phyloP scores from a whole-genome alignment of 805 yeast species.

The Lipomyces japonicus region DNA sequence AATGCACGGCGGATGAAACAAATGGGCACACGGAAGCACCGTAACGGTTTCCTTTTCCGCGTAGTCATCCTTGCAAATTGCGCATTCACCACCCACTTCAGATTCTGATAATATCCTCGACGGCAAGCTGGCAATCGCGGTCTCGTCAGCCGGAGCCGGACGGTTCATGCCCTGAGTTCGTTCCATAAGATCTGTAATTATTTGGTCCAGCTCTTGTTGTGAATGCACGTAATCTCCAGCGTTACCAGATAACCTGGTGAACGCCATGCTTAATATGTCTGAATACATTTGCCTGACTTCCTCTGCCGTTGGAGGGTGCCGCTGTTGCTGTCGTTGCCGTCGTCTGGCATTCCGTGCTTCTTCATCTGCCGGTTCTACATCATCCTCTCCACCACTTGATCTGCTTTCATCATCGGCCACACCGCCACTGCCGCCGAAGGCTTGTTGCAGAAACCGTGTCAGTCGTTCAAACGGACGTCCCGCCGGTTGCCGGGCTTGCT shows the following conservation, averaged over 20 bases:
- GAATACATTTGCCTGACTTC: too few relatives aligned
- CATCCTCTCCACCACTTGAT: background rate
- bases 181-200: slow-evolving; percentile 29
- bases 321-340: too few relatives aligned
- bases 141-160: slow-evolving; percentile 25
- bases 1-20: slow-evolving; percentile 28
- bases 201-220: slow-evolving; percentile 26
- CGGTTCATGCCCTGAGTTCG: slow-evolving; percentile 17
- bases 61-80: slow-evolving; percentile 28
- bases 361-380: slow-evolving; percentile 20
- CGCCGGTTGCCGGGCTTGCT: too few relatives aligned
- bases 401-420: slow-evolving; percentile 1
- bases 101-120: slow-evolving; percentile 2
- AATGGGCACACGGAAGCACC: slow-evolving; percentile 27
- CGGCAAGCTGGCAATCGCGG: slow-evolving; percentile 13
- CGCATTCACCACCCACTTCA: slow-evolving; percentile 23
- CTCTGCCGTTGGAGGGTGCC: too few relatives aligned
- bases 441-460: too few relatives aligned
- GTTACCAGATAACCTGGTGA: too few relatives aligned
- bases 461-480: too few relatives aligned
- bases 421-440: background rate
- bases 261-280: too few relatives aligned
- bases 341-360: too few relatives aligned
- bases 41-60: slow-evolving; percentile 11
- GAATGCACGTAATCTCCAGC: slow-evolving; percentile 26